A percentile compares a stretch with the other conserved stretches of the same genome.
phyloP scores from a whole-genome alignment of 345 rosid genomes.

The Stellera chamaejasme region DNA sequence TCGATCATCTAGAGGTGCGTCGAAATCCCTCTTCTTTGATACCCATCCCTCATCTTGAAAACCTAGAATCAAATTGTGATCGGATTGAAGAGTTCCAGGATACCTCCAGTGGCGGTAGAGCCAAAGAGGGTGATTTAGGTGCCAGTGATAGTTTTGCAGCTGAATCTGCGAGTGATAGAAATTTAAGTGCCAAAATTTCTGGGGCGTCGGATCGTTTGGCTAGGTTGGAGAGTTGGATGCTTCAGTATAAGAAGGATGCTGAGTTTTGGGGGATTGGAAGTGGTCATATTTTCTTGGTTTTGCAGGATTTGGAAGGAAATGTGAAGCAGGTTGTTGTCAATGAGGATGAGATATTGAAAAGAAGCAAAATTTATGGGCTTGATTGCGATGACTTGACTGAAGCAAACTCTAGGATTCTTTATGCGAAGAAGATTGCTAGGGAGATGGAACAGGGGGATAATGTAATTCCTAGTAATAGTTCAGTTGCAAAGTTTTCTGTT shows the following conservation, averaged over 20 bases:
- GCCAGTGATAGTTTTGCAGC: conserved; percentile 10
- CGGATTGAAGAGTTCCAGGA: background rate
- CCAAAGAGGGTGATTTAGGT: conserved; percentile 12
- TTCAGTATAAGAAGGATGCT: conserved; percentile 48
- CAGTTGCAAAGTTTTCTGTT: conserved; percentile 57
- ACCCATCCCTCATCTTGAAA: conserved; percentile 22
- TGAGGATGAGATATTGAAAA: conserved; percentile 45
- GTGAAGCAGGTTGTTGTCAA: conserved; percentile 47
- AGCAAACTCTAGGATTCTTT: conserved; percentile 30
- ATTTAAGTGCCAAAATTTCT: conserved; percentile 19
- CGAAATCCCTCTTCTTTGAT: conserved; percentile 21
- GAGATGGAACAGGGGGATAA: conserved; percentile 51
- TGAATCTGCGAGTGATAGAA: conserved; percentile 17
- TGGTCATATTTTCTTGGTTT: conserved; percentile 51
- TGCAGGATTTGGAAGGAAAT: conserved; percentile 45
- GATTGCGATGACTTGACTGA: conserved; percentile 26
- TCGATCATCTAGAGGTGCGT: conserved; percentile 46
- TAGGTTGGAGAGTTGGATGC: conserved; percentile 63
- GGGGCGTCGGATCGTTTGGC: conserved; percentile 41
- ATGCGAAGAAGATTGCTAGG: conserved; percentile 55
- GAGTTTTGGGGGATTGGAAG: conserved; percentile 76
- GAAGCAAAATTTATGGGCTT: conserved; percentile 23
- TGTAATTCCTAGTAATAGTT: conserved; percentile 58
- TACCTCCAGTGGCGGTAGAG: conserved; percentile 12
- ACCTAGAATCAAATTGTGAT: conserved; percentile 14